Conservation (phyloP, 1,284 basidiomycete species). For the Apiotrichum veenhuisii region DNA sequence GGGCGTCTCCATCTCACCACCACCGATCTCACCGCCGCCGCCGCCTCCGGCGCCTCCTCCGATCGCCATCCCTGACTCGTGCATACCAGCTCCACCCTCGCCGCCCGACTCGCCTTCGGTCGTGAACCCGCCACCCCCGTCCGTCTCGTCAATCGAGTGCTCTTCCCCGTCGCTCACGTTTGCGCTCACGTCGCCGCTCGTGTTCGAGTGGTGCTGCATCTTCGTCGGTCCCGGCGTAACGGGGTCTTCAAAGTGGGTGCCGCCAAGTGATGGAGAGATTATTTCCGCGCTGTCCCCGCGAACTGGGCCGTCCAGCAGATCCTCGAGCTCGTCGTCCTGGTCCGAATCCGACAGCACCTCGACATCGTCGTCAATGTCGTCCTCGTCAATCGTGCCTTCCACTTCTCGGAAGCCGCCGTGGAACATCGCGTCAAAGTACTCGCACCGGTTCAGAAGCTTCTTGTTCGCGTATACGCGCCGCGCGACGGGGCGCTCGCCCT, state of each 20-base stretch:
- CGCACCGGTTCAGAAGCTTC: slow-evolving; percentile 63
- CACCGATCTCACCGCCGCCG: background rate
- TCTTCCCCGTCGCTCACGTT: slow-evolving; percentile 14
- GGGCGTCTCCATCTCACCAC: background rate
- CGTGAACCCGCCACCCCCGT: slow-evolving; percentile 5
- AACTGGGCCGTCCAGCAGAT: slow-evolving; percentile 3
- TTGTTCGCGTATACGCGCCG: slow-evolving; percentile 56
- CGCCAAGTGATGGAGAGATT: slow-evolving; percentile 3
- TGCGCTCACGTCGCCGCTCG: slow-evolving; percentile 1
- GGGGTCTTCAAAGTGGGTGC: background rate
- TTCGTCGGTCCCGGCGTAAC: background rate
- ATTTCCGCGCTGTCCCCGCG: slow-evolving; percentile 4
- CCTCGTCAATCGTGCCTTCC: slow-evolving; percentile 28
- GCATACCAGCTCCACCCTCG: background rate
- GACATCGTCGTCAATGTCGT: slow-evolving; percentile 35
- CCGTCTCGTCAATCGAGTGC: slow-evolving; percentile 3
- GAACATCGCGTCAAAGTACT: slow-evolving; percentile 62
- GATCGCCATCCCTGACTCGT: background rate
- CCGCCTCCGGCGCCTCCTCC: background rate
- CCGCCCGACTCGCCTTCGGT: background rate
- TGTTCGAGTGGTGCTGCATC: background rate
- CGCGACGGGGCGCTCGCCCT: slow-evolving; percentile 8
- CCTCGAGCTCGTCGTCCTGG: slow-evolving; percentile 40
- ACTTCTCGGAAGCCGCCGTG: slow-evolving; percentile 43
- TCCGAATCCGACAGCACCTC: slow-evolving; percentile 46